Base-by-base conservation (phyloP, 1,139 yeast genomes). In the Yamadazyma kanchanaburiensis region DNA sequence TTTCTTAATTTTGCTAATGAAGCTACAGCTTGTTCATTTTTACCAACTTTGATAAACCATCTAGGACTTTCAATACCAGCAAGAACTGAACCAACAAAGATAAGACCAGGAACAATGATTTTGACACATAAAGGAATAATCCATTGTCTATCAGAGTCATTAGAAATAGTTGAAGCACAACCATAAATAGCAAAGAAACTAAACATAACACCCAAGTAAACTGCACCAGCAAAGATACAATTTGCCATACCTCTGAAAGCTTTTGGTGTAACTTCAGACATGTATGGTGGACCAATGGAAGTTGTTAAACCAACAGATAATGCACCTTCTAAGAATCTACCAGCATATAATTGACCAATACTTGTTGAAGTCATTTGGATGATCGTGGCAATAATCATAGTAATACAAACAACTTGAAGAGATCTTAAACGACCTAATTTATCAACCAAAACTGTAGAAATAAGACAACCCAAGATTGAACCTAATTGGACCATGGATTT, bases 401-500 rank as follows among this genome's bases (percentile, higher is more conserved):
- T 33, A 1, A 43, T 34, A 38, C 63, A 54, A 13, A 64, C 60
- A 5, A 49, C 46, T 41, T 71, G 74, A 35, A 74, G 49, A 2
- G 77, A 56, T 36, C 71, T 51, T 28, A 70, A 57, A 33, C 80
- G 58, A 4, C 81, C 81, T 17, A 74, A 48, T 23, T 53, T 55
- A 43, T 75, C 80, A 15, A 63, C 68, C 5, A 69, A 43, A 35
- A 54, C 60, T 45, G 64, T 58, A 6, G 77, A 74, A 17, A 71
- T 28, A 6, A 73, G 30, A 22, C 72, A 56, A 14, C 80, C 80
- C 18, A 67, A 76, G 28, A 73, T 63, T 15, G 74, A 66, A 2
- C 80, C 79, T 25, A 74, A 46, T 42, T 71, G 77, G 5, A 74
- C 80, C 79, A 74, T 74, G 6, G 77, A 58, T 3, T 72, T 65